Base-by-base conservation (phyloP, 2,329 filamentous ascomycete genomes). In the Neopestalotiopsis clavispora region DNA sequence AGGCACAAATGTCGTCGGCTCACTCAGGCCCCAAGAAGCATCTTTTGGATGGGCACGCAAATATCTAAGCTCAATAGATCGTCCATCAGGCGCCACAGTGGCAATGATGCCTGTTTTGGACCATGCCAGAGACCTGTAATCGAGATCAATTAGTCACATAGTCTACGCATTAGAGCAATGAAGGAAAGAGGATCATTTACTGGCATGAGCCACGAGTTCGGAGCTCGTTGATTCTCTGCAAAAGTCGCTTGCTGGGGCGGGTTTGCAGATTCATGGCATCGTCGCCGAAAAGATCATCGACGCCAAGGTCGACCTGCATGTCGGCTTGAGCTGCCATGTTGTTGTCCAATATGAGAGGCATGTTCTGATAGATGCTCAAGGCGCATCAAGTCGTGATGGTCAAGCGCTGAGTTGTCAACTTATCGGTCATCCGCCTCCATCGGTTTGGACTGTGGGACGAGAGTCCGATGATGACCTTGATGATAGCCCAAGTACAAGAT, bases 61-160 rank as follows among this genome's bases (percentile, higher is more conserved):
- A 76, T 93, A 91, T 69, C 91, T 90, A 60, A 97, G 85, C 76
- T 92, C 90, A 66, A 98, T 83, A 14, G 85, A 86, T 62, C 87
- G 86, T 34, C 93, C 92, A 80, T 95, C 92, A 17, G 88, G 82
- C 23, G 91, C 88, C 72, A 98, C 92, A 67, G 91, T 92, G 34
- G 95, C 95, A 73, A 98, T 93, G 69, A 91, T 94, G 58, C 95
- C 95, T 70, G 90, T 88, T 75, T 91, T 94, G 12, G 95, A 97
- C 95, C 95, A 98, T 38, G 92, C 90, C 67, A 98, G 87, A 72
- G 89, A 90, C 78, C 94, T 97, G 74, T 58, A 52, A n/a, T 17
- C 17, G 3, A 23, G 38, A 49, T 32, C 45, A 38, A 32, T 40
- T 20, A 17, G 38, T 30, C n/a, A 40, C 65, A 30, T 20, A 9